These are phyloP conservation scores for Balamuthia mandrillaris DNA, from an alignment of 208 protist species.

Conservation along the genomic window DNA sequence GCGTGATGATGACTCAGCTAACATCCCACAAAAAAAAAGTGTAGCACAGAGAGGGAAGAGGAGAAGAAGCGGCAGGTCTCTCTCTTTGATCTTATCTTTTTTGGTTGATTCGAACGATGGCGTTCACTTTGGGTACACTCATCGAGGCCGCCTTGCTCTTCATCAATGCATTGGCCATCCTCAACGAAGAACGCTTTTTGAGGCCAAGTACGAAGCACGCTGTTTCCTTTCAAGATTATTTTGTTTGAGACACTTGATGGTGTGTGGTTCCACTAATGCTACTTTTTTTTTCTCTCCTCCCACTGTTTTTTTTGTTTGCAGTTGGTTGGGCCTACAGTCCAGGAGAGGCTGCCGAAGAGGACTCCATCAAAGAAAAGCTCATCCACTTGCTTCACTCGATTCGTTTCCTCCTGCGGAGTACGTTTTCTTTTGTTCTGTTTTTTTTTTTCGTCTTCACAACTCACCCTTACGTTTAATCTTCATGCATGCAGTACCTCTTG, in stretches of 20 bases:
- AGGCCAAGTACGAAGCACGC: not conserved
- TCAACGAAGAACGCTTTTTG: slow-evolving; percentile 1
- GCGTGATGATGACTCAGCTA: no score
- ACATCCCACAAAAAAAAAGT: no score
- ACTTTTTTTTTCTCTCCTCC: no score
- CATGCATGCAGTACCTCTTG: not conserved
- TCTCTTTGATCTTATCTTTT: no score
- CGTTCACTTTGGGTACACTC: not conserved
- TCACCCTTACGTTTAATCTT: not conserved
- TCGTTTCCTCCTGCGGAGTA: slow-evolving; percentile 19
- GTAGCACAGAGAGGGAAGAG: no score
- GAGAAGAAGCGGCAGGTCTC: no score
- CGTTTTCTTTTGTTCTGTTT: not conserved
- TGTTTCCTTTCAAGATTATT: no score
- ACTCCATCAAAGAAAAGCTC: slow-evolving; percentile 10
- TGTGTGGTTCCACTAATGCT: no score
- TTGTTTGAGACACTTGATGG: no score
- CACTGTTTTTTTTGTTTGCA: no score
- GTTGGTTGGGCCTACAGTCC: slow-evolving; percentile 14
- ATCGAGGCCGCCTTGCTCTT: not conserved
- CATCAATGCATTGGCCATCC: slow-evolving; percentile 8
- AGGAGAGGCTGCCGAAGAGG: not conserved
- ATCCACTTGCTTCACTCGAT: not conserved
- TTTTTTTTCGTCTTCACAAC: not conserved
- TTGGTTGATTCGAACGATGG: not conserved